These are phyloP conservation scores for Juglanconis sp. DNA, from an alignment of 2,329 filamentous ascomycete species.

Conservation along the genomic window DNA sequence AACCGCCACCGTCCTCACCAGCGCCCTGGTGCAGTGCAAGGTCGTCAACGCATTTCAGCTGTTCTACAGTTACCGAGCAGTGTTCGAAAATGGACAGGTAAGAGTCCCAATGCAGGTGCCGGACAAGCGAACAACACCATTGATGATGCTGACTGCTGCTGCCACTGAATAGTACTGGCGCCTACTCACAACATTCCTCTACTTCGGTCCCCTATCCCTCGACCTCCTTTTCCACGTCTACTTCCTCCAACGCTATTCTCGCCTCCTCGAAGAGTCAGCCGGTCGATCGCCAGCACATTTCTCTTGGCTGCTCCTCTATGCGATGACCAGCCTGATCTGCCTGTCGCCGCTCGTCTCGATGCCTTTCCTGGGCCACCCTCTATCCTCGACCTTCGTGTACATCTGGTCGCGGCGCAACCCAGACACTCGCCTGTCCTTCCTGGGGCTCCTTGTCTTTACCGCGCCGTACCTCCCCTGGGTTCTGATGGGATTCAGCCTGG, in stretches of 20 bases:
- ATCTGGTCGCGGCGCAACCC: constrained; percentile 97
- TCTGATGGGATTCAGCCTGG: constrained; percentile 83
- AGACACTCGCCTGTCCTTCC: constrained; percentile 81
- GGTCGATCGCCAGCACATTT: constrained; percentile 89
- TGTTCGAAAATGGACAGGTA: constrained; percentile 90
- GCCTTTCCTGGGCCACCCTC: constrained; percentile 88
- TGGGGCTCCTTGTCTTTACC: constrained; percentile 86
- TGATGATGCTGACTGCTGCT: constrained; percentile 9
- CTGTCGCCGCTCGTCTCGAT: constrained; percentile 86
- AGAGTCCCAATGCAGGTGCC: constrained; percentile 25
- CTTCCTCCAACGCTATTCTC: constrained; percentile 94
- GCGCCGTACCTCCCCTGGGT: constrained; percentile 97
- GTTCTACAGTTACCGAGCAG: constrained; percentile 92
- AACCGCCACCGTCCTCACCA: constrained; percentile 82
- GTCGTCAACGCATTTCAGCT: constrained; percentile 91
- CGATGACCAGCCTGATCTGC: constrained; percentile 72
- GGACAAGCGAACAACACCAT: neutral
- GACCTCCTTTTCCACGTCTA: constrained; percentile 97
- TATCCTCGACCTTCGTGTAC: constrained; percentile 92
- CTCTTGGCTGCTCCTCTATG: constrained; percentile 88
- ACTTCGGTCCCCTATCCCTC: constrained; percentile 91
- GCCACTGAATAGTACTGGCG: constrained; percentile 77
- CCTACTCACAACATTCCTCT: constrained; percentile 91
- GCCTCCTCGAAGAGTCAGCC: constrained; percentile 92
- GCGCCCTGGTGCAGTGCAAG: constrained; percentile 87